Base-by-base conservation (phyloP, 2,329 filamentous ascomycete species). In the Cordyceps cicadae region DNA sequence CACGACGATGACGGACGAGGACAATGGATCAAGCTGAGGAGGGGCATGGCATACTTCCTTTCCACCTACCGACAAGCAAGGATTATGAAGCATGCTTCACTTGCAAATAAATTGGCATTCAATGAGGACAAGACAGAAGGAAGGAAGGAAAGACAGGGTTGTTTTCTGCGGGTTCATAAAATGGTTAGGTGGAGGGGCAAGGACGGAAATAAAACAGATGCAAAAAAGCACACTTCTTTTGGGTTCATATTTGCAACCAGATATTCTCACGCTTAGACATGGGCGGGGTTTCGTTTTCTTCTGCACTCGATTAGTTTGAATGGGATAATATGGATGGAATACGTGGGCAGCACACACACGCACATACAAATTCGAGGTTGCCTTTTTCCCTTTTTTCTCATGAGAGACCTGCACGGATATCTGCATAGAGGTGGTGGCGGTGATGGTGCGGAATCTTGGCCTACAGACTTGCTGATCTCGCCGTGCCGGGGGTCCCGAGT, bases 261-360 rank as follows among this genome's bases (percentile, higher is more conserved):
- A 55, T 59, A 59, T 53, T 59, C 37, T 59, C 57, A 59, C 37
- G 49, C 49, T 59, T 59, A 59, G 57, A 59, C 49, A 52, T 53
- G 55, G 54, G 19, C 11, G 55, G 26, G 32, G 17, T 17, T 43
- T 37, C 34, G 9, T 37, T 11, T 37, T 29, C 29, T 29, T 29
- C 29, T 29, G 7, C 34, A 12, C 34, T 37, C 14, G 1, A 3
- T 57, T 58, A 51, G 54, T 58, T 58, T 58, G 34, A 51, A 58
- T 58, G 55, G 55, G 55, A 58, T 51, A 43, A 48, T 46, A 37
- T 41, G 54, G 46, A 37, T 41, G 54, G 46, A 49, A 50, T 19
- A n/a, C 50, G 17, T 19, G 34, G 29, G 34, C 34, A 37, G 6
- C 34, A 26, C 26, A 11, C 17, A 41, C 39, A 26, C 6, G n/a